Percentiles rank a stretch among this genome's conserved stretches.
Evolutionary conservation across 179 eudicot genomes (phyloP).

Genomic region (Vitellaria paradoxa): DNA sequence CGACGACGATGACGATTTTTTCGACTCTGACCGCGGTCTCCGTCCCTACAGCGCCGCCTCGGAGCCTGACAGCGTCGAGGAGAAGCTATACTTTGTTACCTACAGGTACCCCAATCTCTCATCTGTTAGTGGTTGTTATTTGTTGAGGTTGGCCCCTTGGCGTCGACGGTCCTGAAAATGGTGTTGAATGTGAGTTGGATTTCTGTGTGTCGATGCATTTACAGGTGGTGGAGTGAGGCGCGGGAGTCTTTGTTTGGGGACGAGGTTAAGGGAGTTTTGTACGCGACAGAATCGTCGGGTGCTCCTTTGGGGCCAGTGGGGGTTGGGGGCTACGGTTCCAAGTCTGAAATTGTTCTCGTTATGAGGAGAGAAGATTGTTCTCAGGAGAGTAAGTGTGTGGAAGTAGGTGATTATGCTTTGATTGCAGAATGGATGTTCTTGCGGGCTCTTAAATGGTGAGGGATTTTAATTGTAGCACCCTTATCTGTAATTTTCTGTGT

Average conservation of each 20-base stretch:
- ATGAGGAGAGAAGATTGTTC: constrained; percentile 33
- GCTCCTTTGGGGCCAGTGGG: constrained; percentile 1
- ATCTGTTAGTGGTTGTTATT: background rate
- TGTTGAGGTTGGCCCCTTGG: background rate
- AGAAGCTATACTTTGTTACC: constrained; percentile 48
- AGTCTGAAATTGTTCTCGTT: constrained; percentile 45
- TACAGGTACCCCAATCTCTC: constrained; percentile 25
- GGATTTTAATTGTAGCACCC: background rate
- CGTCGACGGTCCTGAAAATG: background rate
- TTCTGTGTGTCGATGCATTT: background rate
- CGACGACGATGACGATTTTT: constrained; percentile 11
- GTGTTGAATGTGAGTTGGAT: background rate
- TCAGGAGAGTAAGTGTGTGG: constrained; percentile 7
- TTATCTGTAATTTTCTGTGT: background rate
- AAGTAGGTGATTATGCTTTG: constrained; percentile 51
- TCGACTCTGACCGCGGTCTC: constrained; percentile 1
- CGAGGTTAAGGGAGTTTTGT: constrained; percentile 36
- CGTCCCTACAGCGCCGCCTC: background rate
- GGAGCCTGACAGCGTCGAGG: constrained; percentile 23
- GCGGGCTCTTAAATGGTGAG: constrained; percentile 67
- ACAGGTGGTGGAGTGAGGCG: constrained; percentile 76
- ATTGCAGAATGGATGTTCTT: constrained; percentile 79
- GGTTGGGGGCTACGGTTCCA: constrained; percentile 2
- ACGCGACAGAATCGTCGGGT: constrained; percentile 18
- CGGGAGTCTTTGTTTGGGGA: constrained; percentile 26